Conservation (phyloP, 257 asterid species). For the Orobanche coerulescens region DNA sequence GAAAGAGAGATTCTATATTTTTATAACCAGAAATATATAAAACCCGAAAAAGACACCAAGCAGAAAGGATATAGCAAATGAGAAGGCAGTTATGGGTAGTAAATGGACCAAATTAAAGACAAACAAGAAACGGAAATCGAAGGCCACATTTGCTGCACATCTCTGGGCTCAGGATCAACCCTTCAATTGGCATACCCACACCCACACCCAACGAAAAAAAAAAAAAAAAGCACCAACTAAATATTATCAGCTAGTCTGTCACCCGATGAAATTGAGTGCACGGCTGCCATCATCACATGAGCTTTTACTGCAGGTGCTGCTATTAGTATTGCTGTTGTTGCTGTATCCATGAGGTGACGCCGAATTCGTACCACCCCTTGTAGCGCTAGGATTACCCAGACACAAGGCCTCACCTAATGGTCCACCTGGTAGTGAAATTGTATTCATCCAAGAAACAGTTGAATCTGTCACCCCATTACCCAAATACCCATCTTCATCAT, state of each 20-base stretch:
- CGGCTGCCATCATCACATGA: constrained; percentile 46
- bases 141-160: constrained; percentile 28
- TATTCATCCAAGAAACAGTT: constrained; percentile 36
- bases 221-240: background rate
- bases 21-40: background rate
- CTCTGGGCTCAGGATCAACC: constrained; percentile 20
- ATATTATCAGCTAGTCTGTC: constrained; percentile 5
- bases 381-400: constrained; percentile 32
- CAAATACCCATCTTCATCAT: constrained; percentile 8
- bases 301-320: constrained; percentile 45
- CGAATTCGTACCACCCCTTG: constrained; percentile 23
- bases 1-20: background rate
- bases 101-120: constrained; percentile 24
- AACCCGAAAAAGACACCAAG: background rate
- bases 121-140: constrained; percentile 15
- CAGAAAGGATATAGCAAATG: background rate
- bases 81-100: constrained; percentile 19
- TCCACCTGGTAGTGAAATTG: constrained; percentile 43
- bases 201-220: too few relatives aligned
- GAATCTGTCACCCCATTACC: constrained; percentile 22
- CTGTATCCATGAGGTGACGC: constrained; percentile 33
- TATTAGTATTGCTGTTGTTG: constrained; percentile 21
- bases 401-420: constrained; percentile 72
- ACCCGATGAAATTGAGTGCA: constrained; percentile 37
- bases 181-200: constrained; percentile 7